phyloP scores from a whole-genome alignment of 78 protist species.

The Guillardia theta region DNA sequence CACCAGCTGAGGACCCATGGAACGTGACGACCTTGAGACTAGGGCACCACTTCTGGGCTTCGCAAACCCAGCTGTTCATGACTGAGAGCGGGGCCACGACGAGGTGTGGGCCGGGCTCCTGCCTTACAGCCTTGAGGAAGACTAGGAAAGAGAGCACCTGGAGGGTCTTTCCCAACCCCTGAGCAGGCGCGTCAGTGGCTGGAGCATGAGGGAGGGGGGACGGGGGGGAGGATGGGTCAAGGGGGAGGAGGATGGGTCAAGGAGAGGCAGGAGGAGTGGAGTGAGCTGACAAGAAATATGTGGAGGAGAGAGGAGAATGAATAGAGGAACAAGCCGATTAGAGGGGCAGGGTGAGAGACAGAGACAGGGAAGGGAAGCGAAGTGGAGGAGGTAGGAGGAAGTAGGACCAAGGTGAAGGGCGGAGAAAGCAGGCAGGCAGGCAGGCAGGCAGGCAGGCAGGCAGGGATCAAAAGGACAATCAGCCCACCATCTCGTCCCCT shows the following conservation, averaged over 20 bases:
- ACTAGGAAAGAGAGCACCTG: neutral
- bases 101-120: conserved; percentile 27
- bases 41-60: neutral
- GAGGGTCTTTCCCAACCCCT: neutral
- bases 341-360: neutral
- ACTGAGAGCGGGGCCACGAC: conserved; percentile 42
- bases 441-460: neutral
- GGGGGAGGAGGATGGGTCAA: too few relatives aligned
- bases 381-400: neutral
- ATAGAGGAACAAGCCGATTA: neutral
- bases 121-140: neutral
- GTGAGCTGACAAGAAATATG: too few relatives aligned
- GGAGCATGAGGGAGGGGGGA: too few relatives aligned
- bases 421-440: neutral
- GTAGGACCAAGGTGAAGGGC: neutral
- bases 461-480: neutral
- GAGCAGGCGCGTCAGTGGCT: too few relatives aligned
- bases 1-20: too few relatives aligned
- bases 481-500: conserved; percentile 30
- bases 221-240: too few relatives aligned
- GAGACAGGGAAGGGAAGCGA: neutral
- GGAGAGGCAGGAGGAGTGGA: too few relatives aligned
- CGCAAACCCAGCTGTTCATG: conserved; percentile 15
- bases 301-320: too few relatives aligned
- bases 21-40: neutral